A percentile compares a stretch with the other conserved stretches of the same genome.
phyloP scores from a whole-genome alignment of 495 filamentous ascomycete species.

The Hypoxylon perforatum region DNA sequence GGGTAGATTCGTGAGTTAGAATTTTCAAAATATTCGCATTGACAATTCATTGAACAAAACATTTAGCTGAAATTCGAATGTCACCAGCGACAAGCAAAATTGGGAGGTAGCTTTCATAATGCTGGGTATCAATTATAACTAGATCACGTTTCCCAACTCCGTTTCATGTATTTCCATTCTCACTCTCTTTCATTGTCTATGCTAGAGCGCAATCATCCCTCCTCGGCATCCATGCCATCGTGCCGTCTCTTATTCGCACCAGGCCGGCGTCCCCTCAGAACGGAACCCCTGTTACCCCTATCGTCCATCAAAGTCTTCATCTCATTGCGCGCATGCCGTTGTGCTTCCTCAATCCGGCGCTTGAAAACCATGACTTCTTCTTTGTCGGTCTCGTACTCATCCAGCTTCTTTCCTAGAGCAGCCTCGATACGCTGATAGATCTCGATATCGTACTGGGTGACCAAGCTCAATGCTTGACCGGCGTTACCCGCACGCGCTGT shows the following conservation, averaged over 20 bases:
- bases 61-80: no score
- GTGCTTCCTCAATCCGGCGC: conserved; percentile 83
- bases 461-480: conserved; percentile 82
- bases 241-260: conserved; percentile 66
- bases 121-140: conserved; percentile 22
- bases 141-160: background rate
- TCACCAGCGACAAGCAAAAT: no score
- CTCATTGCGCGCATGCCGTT: conserved; percentile 80
- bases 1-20: no score
- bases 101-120: conserved; percentile 3
- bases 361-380: conserved; percentile 91
- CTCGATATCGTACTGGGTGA: conserved; percentile 94
- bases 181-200: conserved; percentile 3
- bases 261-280: conserved; percentile 62
- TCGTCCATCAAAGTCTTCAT: conserved; percentile 88
- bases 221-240: conserved; percentile 88
- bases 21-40: no score
- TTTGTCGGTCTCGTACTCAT: conserved; percentile 73
- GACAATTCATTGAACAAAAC: no score
- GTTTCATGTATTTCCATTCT: background rate
- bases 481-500: conserved; percentile 91
- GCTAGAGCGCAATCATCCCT: conserved; percentile 59
- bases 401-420: conserved; percentile 79
- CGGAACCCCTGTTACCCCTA: conserved; percentile 71
- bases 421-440: conserved; percentile 85